Evolutionary conservation across 1,284 basidiomycete genomes (phyloP), one percentile per base, ranked within the genome.

Genomic region (Boletus albobrunnescens): DNA sequence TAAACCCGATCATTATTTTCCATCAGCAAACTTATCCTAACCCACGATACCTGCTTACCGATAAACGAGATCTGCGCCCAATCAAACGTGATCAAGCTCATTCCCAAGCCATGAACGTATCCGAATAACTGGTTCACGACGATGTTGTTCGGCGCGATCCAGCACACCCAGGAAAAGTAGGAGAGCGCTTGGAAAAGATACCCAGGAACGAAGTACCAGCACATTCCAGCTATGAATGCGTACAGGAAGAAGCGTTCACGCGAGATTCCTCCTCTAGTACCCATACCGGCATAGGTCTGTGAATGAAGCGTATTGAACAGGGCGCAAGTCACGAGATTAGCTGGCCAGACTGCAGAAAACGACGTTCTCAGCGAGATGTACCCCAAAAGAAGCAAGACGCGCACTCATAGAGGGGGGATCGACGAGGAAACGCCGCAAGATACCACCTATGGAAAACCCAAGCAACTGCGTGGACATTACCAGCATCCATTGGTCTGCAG

Each of bases 381-480:
- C 14, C 6, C 4, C 7, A 1, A 13, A 10, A 39, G 36, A 23
- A 23, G 26, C 1, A 14, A 56, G 52, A 13, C 31, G 70, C 59
- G n/a, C 28, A 64, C 82, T 89, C 88, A 96, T 92, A 0, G 87
- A 87, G 0, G 92, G 89, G 0, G 93, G 94, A 57, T 84, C 81
- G 14, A 93, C 87, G 30, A 93, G 75, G 74, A 91, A 88, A 13
- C 84, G 77, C 17, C 82, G 71, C 36, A 79, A 76, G 43, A 90
- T 71, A 23, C 93, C 93, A 6, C 92, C 90, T 23, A 94, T 80
- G 3, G 87, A 86, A 64, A 94, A 91, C 1, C 92, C 93, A 36
- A 91, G 84, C 43, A 94, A 69, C 61, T 94, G 87, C 0, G 89
- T 87, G 13, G 89, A 84, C 72, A 95, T 80, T n/a, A 91, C 78